These are phyloP conservation scores for Phaseolus coccineus DNA, from an alignment of 331 rosid species.

Conservation along the genomic window DNA sequence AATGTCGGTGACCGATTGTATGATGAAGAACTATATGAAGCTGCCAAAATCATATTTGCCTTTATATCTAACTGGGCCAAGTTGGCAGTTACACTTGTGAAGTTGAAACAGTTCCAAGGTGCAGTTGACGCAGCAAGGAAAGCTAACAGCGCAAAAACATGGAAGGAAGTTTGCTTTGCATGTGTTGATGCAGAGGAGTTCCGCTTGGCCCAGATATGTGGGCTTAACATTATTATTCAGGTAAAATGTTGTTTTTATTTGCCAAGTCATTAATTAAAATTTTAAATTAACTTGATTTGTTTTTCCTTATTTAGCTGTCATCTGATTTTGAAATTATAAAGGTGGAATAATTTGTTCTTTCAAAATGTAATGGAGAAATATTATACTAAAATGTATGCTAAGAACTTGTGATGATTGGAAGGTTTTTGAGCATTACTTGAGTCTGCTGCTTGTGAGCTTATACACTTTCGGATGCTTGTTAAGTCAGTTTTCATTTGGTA, in stretches of 20 bases:
- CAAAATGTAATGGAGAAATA: slow-evolving; percentile 32
- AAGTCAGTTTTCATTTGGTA: slow-evolving; percentile 38
- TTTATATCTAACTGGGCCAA: slow-evolving; percentile 99
- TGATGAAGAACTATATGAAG: slow-evolving; percentile 96
- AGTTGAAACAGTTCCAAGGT: slow-evolving; percentile 93
- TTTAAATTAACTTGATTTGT: slow-evolving; percentile 12
- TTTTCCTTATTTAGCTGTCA: slow-evolving; percentile 24
- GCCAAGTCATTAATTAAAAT: not conserved
- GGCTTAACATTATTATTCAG: slow-evolving; percentile 97
- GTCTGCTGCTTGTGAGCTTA: not conserved
- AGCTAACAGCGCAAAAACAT: slow-evolving; percentile 98
- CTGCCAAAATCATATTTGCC: slow-evolving; percentile 93
- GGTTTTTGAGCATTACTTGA: slow-evolving; percentile 27
- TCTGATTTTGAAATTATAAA: not conserved
- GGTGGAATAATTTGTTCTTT: slow-evolving; percentile 27
- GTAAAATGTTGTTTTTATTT: slow-evolving; percentile 48
- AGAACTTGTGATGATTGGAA: slow-evolving; percentile 20
- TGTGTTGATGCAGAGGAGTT: slow-evolving; percentile 99
- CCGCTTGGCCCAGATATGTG: slow-evolving; percentile 99
- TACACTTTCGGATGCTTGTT: slow-evolving; percentile 15
- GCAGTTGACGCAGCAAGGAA: slow-evolving; percentile 99
- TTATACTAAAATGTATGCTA: slow-evolving; percentile 18
- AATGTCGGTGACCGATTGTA: slow-evolving; percentile 95
- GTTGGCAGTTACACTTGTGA: slow-evolving; percentile 96
- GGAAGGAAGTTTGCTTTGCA: slow-evolving; percentile 99